Percentiles rank a stretch among this genome's conserved stretches.
Conservation (phyloP, 495 filamentous ascomycete species). For the Parathielavia hyrcaniae region DNA sequence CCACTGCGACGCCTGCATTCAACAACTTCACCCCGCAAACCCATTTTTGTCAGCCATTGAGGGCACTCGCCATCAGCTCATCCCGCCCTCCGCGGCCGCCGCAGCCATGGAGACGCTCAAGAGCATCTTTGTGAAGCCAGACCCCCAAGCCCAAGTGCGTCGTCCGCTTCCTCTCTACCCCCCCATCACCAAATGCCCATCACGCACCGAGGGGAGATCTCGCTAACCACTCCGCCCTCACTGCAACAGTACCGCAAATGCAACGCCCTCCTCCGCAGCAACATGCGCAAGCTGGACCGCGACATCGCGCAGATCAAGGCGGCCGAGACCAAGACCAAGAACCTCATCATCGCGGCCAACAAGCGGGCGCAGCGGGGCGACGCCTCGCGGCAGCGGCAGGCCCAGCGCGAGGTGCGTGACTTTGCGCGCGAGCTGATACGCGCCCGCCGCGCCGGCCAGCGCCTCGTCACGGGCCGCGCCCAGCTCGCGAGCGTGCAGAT, state of each 20-base stretch:
- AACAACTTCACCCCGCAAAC: too few relatives aligned
- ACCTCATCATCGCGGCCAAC: conserved; percentile 71
- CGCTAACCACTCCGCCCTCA: conserved; percentile 10
- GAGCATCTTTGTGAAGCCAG: conserved; percentile 83
- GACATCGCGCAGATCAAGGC: conserved; percentile 71
- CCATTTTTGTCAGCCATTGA: not conserved
- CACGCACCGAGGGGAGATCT: too few relatives aligned
- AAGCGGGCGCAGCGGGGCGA: conserved; percentile 67
- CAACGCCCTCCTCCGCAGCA: conserved; percentile 80
- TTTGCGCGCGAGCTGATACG: conserved; percentile 86
- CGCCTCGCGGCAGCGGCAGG: conserved; percentile 67
- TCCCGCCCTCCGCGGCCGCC: conserved; percentile 6
- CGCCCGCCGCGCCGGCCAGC: conserved; percentile 63
- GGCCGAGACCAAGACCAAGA: conserved; percentile 79
- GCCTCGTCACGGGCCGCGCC: conserved; percentile 78
- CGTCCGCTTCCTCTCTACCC: not conserved
- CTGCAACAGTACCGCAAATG: conserved; percentile 82
- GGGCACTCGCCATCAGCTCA: not conserved
- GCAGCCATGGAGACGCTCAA: conserved; percentile 76
- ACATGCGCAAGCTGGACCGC: conserved; percentile 91
- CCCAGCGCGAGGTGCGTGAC: conserved; percentile 67
- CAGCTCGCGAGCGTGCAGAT: conserved; percentile 91
- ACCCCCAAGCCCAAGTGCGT: conserved; percentile 80
- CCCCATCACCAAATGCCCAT: not conserved
- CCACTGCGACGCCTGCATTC: not conserved